A percentile compares a stretch with the other conserved stretches of the same genome.
Evolutionary conservation across 768 basidiomycete genomes (phyloP).

Genomic region (Cyclocybe aegerita): DNA sequence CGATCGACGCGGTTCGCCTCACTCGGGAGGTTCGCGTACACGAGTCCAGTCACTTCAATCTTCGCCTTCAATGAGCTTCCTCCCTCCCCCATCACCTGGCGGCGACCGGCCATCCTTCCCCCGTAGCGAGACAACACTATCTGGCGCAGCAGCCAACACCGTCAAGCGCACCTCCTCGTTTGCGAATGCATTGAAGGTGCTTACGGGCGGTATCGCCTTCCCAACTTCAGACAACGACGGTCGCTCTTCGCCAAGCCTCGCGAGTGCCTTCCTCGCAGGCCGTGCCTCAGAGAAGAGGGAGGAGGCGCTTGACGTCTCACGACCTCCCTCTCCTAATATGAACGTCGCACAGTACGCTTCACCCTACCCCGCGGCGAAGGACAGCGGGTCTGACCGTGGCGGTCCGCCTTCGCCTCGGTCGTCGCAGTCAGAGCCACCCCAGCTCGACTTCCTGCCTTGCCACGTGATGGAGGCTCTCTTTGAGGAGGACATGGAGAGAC

Average conservation of each 20-base stretch:
- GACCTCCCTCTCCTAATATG: conserved; percentile 77
- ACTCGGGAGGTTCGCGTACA: conserved; percentile 38
- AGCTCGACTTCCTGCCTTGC: conserved; percentile 63
- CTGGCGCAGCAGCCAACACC: conserved; percentile 64
- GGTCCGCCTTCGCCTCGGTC: conserved; percentile 30
- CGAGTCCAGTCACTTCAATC: conserved; percentile 52
- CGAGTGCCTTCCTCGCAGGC: conserved; percentile 18
- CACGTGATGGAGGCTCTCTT: conserved; percentile 88
- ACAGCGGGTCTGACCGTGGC: conserved; percentile 23
- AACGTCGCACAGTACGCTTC: conserved; percentile 77
- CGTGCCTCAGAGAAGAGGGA: conserved; percentile 17
- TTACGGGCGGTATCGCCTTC: conserved; percentile 73
- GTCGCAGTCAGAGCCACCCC: conserved; percentile 29
- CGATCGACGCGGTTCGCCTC: conserved; percentile 35
- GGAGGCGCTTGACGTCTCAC: conserved; percentile 45
- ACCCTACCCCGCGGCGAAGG: conserved; percentile 50
- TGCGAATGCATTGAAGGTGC: conserved; percentile 68
- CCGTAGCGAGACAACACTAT: conserved; percentile 61
- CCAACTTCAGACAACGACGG: conserved; percentile 60
- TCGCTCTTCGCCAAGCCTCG: conserved; percentile 31
- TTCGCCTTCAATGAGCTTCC: conserved; percentile 39
- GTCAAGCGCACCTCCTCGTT: conserved; percentile 79
- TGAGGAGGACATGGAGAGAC: conserved; percentile 92
- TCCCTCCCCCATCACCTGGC: conserved; percentile 44
- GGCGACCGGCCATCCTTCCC: conserved; percentile 46